These are phyloP conservation scores for Solanum pimpinellifolium DNA, from an alignment of 257 asterid genomes.

Conservation along the genomic window DNA sequence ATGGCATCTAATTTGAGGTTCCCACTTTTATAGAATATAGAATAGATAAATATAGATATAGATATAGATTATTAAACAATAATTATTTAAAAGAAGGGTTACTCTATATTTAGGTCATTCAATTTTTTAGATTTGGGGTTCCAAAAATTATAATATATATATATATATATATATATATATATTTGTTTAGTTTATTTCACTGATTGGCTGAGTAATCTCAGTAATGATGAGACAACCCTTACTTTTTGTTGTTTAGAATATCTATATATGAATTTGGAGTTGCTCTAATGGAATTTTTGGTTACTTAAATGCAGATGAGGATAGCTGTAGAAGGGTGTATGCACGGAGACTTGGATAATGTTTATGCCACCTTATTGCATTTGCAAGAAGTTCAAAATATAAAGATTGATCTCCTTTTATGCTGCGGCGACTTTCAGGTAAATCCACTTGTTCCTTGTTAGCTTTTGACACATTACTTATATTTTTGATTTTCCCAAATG, in stretches of 20 bases:
- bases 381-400: slow-evolving; percentile 62
- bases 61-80: no score
- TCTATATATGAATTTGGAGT: not conserved
- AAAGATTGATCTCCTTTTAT: slow-evolving; percentile 80
- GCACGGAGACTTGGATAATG: slow-evolving; percentile 95
- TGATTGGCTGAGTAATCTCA: not conserved
- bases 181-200: not conserved
- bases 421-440: slow-evolving; percentile 99
- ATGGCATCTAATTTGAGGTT: no score
- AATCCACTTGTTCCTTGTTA: not conserved
- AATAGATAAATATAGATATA: no score
- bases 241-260: not conserved
- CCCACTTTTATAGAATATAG: no score
- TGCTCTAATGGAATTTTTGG: not conserved
- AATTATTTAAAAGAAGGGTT: no score
- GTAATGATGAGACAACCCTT: not conserved
- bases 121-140: no score
- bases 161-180: no score
- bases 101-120: not conserved
- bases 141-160: no score
- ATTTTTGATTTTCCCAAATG: not conserved
- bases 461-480: not conserved
- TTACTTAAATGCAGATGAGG: slow-evolving; percentile 39
- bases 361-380: slow-evolving; percentile 64
- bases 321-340: slow-evolving; percentile 97